phyloP scores from a whole-genome alignment of 441 rosid species.

The Adansonia grandidieri region DNA sequence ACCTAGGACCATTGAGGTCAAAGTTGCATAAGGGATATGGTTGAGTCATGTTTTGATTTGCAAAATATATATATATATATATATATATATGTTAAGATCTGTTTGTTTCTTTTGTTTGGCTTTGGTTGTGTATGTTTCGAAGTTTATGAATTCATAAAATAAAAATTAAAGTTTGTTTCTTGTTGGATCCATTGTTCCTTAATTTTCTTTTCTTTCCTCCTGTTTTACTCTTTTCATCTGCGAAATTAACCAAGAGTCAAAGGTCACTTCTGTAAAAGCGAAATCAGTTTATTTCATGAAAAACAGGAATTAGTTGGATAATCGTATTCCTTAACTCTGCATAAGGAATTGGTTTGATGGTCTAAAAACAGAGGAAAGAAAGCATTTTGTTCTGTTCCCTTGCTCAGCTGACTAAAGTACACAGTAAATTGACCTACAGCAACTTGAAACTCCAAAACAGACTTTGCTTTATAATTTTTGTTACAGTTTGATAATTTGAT shows the following conservation, averaged over 20 bases:
- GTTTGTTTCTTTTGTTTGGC: background rate
- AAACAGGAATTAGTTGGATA: too few species aligned
- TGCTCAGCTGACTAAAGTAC: too few species aligned
- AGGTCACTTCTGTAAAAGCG: too few species aligned
- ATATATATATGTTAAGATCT: background rate
- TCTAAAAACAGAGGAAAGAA: too few species aligned
- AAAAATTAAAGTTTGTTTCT: background rate
- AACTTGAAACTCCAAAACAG: too few species aligned
- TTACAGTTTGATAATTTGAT: too few species aligned
- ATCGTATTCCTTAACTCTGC: too few species aligned
- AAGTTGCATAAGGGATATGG: slow-evolving; percentile 53
- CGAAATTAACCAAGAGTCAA: background rate
- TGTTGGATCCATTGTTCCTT: background rate
- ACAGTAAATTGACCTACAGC: too few species aligned
- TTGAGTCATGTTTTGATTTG: background rate
- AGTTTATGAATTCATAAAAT: background rate
- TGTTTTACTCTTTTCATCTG: background rate
- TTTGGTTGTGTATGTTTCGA: background rate
- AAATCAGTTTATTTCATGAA: too few species aligned
- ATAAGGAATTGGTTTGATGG: too few species aligned
- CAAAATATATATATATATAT: background rate
- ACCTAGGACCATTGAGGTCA: slow-evolving; percentile 73
- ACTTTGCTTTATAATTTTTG: too few species aligned
- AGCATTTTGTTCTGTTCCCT: too few species aligned
- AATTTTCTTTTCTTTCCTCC: background rate